Evolutionary conservation across 2,329 filamentous ascomycete species (phyloP), one percentile per base, ranked within the genome.

Genomic region (Scolecobasidium constrictum): DNA sequence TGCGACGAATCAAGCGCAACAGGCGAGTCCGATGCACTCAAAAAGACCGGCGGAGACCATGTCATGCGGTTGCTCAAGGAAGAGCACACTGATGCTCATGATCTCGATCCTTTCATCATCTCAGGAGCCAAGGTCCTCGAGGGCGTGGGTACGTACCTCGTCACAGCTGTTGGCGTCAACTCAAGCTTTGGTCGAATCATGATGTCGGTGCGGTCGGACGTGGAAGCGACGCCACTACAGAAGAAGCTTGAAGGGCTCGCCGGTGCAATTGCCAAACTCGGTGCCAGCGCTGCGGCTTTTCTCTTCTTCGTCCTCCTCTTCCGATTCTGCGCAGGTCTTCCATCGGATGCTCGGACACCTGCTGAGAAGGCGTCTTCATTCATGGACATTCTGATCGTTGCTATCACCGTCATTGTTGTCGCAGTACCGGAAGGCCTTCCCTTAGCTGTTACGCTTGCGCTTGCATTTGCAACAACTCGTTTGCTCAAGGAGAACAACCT

Each of bases 261-360:
- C 5, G 37, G 86, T 53, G 83, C 86, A 53, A 86, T 90, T 52
- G 80, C 80, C n/a, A 83, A 83, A 54, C 69, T 83, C 31, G 80
- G 80, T 61, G 86, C 85, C 58, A 78, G 75, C 47, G 84, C 86
- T 39, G 86, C 83, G 49, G 67, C 92, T 11, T 60, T 88, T 5
- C 69, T 94, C 38, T 94, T 95, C 64, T 71, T 92, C 38, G 82
- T 93, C 35, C 71, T 94, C 13, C 77, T 94, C 54, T 88, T 94
- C 64, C 76, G 86, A 53, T 95, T 94, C 56, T 68, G 92, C 9
- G 85, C 79, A 36, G 65, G 76, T 9, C 71, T 94, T 3, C 53
- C 62, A n/a, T 60, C 78, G 42, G 36, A 23, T 11, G 33, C 31
- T 15, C 13, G 19, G n/a, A 28, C 18, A 22, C 31, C 40, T 13